Evolutionary conservation across 352 stramenopile species (phyloP), one percentile per base, ranked within the genome.

Genomic region (Pythium phragmitis): DNA sequence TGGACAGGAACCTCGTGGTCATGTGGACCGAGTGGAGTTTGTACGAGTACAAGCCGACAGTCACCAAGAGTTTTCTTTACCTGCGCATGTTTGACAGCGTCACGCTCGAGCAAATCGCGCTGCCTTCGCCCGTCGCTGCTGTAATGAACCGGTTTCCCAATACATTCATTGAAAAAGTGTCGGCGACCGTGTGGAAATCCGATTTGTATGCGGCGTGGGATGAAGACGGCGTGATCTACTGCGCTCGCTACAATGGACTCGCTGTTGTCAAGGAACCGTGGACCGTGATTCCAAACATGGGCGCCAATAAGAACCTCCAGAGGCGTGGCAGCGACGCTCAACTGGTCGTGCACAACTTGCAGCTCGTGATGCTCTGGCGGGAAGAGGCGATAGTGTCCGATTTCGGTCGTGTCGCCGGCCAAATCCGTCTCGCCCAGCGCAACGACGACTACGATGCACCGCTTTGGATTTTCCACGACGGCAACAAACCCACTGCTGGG

Each of bases 401-500:
- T 53, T 3, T 68, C 19, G 63, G 33, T 19, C 42, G 41, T 2
- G 53, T 77, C 4, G 67, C 79, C 4, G 77, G 82, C 0, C 83
- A 90, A 39, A 76, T 91, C 42, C 79, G 78, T 4, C 69, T 91
- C 6, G 78, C 82, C 0, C 59, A 87, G 60, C 65, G 69, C 26
- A 91, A 88, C 28, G 70, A 84, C 33, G 78, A 88, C 34, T 57
- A 54, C 16, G 71, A 85, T 26, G 77, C 80, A 0, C 78, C 75
- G 0, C 47, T 85, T 2, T 93, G 84, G 84, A 87, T 88, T 33
- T 90, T 91, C 45, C 82, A 93, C 61, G 84, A 93, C 48, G 79
- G 80, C 2, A 87, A 89, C 39, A 39, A 74, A 0, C 8, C 57
- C 0, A 54, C 67, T 11, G 36, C 60, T 0, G 84, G 84, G 0